phyloP scores from a whole-genome alignment of 106 monocot species.

The Dendrobium nobile region DNA sequence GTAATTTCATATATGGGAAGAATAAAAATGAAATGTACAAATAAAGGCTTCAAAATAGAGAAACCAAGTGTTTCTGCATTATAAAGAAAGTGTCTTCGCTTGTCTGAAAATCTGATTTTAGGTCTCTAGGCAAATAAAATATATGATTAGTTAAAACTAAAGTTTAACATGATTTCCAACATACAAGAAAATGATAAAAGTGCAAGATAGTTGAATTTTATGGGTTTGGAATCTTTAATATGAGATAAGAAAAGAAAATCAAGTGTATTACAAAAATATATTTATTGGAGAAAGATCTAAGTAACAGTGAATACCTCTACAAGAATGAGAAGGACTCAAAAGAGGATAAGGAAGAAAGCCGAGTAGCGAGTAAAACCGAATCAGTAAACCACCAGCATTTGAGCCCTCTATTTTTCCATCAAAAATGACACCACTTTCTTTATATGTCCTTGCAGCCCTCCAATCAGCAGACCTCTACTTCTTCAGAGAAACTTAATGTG shows the following conservation, averaged over 20 bases:
- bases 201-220: neutral
- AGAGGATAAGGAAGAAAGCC: slow-evolving; percentile 91
- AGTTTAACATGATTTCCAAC: neutral
- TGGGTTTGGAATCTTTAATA: neutral
- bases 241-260: neutral
- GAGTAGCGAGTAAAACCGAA: slow-evolving; percentile 72
- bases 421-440: slow-evolving; percentile 62
- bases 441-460: slow-evolving; percentile 70
- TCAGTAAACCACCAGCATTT: slow-evolving; percentile 74
- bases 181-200: neutral
- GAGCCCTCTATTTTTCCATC: slow-evolving; percentile 60
- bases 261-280: neutral
- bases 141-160: neutral
- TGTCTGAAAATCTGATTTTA: neutral
- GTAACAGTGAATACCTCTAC: slow-evolving; percentile 50
- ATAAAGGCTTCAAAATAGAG: neutral
- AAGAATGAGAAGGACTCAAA: slow-evolving; percentile 65
- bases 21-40: neutral
- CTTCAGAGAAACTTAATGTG: slow-evolving; percentile 48
- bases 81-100: neutral
- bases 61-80: neutral
- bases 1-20: neutral
- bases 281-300: neutral
- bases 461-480: slow-evolving; percentile 94
- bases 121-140: neutral